phyloP scores from a whole-genome alignment of 1,139 yeast genomes.

The Arxiozyma telluris region DNA sequence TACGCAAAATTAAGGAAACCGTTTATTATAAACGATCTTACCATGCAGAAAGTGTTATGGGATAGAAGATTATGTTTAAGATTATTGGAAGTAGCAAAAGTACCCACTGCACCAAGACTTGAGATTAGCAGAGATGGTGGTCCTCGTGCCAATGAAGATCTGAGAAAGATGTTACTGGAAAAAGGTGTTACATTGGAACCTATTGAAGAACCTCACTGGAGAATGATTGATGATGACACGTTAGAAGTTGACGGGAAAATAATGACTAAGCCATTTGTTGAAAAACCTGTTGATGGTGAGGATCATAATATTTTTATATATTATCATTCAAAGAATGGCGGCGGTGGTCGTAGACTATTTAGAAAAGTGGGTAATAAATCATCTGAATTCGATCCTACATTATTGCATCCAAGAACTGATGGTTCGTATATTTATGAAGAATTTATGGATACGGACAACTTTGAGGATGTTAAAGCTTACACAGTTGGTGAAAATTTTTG shows the following conservation, averaged over 20 bases:
- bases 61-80: constrained; percentile 84
- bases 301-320: constrained; percentile 95
- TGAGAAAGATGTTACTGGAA: constrained; percentile 44
- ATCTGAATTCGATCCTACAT: constrained; percentile 85
- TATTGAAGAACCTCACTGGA: constrained; percentile 68
- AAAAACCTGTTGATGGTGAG: constrained; percentile 98
- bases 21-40: constrained; percentile 76
- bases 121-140: constrained; percentile 97
- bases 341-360: constrained; percentile 92
- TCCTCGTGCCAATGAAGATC: constrained; percentile 67
- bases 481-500: constrained; percentile 88
- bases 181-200: constrained; percentile 50
- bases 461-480: constrained; percentile 97
- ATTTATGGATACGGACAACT: constrained; percentile 96
- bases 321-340: constrained; percentile 82
- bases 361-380: constrained; percentile 96
- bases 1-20: constrained; percentile 90
- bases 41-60: constrained; percentile 90
- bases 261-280: constrained; percentile 86
- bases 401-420: constrained; percentile 67
- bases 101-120: constrained; percentile 80
- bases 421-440: constrained; percentile 91
- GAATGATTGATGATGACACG: constrained; percentile 81
- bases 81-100: constrained; percentile 72
- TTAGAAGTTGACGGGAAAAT: constrained; percentile 64